Evolutionary conservation across 1,284 basidiomycete genomes (phyloP).

Genomic region (Leccinum griseonigrum): DNA sequence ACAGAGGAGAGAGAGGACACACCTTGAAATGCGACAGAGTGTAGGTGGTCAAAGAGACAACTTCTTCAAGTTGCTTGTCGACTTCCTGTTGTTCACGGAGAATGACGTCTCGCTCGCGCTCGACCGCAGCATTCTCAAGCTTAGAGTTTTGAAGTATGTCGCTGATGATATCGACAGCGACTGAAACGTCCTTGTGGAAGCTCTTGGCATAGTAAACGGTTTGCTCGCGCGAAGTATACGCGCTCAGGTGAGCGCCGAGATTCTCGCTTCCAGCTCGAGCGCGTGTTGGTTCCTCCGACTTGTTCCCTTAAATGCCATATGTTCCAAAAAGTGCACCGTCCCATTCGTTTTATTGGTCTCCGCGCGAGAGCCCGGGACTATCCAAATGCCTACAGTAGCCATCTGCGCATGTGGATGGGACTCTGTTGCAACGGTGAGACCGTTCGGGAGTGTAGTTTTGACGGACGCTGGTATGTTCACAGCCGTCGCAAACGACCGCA

Average conservation of each 20-base stretch:
- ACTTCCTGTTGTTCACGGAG: slow-evolving; percentile 98
- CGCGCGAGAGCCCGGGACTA: slow-evolving; percentile 95
- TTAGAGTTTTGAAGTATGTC: slow-evolving; percentile 99
- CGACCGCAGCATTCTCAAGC: slow-evolving; percentile 86
- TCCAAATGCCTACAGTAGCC: slow-evolving; percentile 98
- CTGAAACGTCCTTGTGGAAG: slow-evolving; percentile 93
- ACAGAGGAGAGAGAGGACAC: slow-evolving; percentile 25
- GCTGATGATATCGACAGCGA: slow-evolving; percentile 94
- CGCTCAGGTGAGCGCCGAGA: slow-evolving; percentile 96
- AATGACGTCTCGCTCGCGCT: slow-evolving; percentile 97
- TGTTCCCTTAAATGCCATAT: slow-evolving; percentile 97
- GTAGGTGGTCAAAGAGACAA: slow-evolving; percentile 96
- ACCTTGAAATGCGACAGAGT: slow-evolving; percentile 96
- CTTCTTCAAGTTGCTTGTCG: slow-evolving; percentile 97
- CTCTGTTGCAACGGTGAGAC: slow-evolving; percentile 91
- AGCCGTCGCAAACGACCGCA: slow-evolving; percentile 68
- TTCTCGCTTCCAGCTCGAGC: slow-evolving; percentile 99
- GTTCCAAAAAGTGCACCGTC: slow-evolving; percentile 98
- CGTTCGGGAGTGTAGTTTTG: slow-evolving; percentile 89
- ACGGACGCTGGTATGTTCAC: slow-evolving; percentile 67
- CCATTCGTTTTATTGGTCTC: slow-evolving; percentile 95
- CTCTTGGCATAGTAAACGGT: slow-evolving; percentile 99
- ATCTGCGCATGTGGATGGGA: slow-evolving; percentile 93
- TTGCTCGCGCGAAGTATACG: slow-evolving; percentile 98
- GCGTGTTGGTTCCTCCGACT: slow-evolving; percentile 86